Evolutionary conservation across 2,329 filamentous ascomycete species (phyloP), one percentile per base, ranked within the genome.

Genomic region (Venturia aucupariae): DNA sequence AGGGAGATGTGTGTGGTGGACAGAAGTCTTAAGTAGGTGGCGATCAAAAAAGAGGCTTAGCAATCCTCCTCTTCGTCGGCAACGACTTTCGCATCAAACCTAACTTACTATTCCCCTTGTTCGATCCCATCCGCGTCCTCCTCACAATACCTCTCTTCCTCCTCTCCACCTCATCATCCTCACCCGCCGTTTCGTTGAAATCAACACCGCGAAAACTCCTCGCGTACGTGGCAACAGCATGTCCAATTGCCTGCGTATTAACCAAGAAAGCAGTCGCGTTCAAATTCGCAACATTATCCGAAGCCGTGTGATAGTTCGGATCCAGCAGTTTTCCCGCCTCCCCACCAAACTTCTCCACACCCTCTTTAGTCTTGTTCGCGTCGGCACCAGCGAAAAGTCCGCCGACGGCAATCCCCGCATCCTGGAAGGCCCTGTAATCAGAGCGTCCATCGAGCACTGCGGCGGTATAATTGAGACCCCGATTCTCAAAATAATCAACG

Each of bases 301-400:
- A 72, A 13, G 71, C 69, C 61, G 70, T 66, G 64, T 77, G 75
- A 67, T 77, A 76, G 65, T 75, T 73, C 4, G 67, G 69, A 64
- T 77, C 75, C 60, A 74, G 75, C 69, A 72, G 74, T 5, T 71
- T 70, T 5, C 73, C 73, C 1, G 70, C 74, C 19, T 61, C 60
- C 2, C 75, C 74, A 24, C 75, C 74, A 67, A 73, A 76, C 66
- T 70, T 65, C 51, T 62, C 69, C 17, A 68, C 73, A 66, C 75
- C 71, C 51, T 71, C 72, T 46, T 67, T 69, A 2, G 74, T 76
- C 70, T 77, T 77, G 65, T 73, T 67, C 44, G 72, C 68, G 42
- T 75, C 74, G 7, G 74, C 74, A 15, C 75, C 76, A 4, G 75
- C 76, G 46, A 71, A 72, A 5, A 72, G 71, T 19, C 75, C 74